Conservation (phyloP, 2,329 filamentous ascomycete genomes). For the Exophiala spinifera region DNA sequence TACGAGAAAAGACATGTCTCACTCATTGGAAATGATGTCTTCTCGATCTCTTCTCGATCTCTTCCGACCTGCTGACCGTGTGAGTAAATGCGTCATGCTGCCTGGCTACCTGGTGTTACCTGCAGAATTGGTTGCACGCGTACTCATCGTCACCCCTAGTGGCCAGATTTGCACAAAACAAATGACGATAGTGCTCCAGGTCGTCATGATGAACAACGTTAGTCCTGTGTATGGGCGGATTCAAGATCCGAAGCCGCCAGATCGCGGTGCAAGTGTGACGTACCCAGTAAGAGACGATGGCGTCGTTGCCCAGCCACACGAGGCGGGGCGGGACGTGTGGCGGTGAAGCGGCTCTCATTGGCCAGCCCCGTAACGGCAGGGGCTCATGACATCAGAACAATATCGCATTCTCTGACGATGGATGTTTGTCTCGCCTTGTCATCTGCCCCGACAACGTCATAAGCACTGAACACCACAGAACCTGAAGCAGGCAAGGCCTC, state of each 20-base stretch:
- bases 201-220: neutral
- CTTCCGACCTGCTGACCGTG: neutral
- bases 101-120: neutral
- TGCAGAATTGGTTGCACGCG: too few species aligned
- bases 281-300: neutral
- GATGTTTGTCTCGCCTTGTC: neutral
- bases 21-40: too few species aligned
- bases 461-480: neutral
- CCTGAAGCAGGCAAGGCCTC: neutral
- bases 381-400: neutral
- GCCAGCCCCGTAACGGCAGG: neutral
- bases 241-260: neutral
- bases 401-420: neutral
- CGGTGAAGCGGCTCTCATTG: neutral
- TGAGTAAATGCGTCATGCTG: constrained; percentile 4
- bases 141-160: too few species aligned
- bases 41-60: too few species aligned
- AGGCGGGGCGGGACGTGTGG: neutral
- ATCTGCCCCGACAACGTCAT: neutral
- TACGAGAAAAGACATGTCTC: too few species aligned
- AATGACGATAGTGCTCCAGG: neutral
- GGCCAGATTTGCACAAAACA: neutral
- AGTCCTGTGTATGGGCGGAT: constrained; percentile 1
- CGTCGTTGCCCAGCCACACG: neutral
- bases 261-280: neutral